Base-by-base conservation (phyloP, 495 filamentous ascomycete species). In the Neurospora sp. region DNA sequence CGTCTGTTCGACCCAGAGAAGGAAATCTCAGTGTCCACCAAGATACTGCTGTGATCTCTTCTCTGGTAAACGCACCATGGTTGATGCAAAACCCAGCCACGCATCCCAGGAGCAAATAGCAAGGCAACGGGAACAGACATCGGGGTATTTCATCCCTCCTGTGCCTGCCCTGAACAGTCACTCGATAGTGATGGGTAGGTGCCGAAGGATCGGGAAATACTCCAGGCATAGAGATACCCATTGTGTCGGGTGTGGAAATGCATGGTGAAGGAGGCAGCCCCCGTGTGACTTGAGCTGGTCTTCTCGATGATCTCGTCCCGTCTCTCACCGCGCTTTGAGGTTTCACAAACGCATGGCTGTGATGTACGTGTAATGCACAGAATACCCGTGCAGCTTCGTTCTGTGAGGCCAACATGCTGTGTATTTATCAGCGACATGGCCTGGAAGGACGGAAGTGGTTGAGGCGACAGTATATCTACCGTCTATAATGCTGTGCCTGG, bases 251-350 rank as follows among this genome's bases (percentile, higher is more conserved):
- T 66, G 54, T 66, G 28, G 28, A 34, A 66, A 66, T 36, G 54
- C 24, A 66, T 66, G 54, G 15, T 66, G 54, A 66, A 34, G 54
- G 28, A 66, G 54, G 54, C 31, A 66, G 54, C 54, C 54, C 21
- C 54, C 54, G 54, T 66, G 54, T 66, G 28, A 66, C 54, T 34
- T 36, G 13, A 66, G 28, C 28, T 34, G 54, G 54, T 31, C 54
- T 66, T 66, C 28, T 66, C 54, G 54, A 66, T 34, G 54, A 31
- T 66, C 54, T 66, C 54, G 15, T 66, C 31, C 54, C 40, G 34
- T 34, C 31, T 15, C 69, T 78, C 76, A 78, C 76, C 76, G 76
- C 76, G 74, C 70, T 76, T 78, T 78, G 76, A 71, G n/a, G 74
- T 78, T 71, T 62, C 74, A 78, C 76, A 71, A 34, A 66, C 54